These are phyloP conservation scores for Boletus rubescentipes DNA, from an alignment of 768 basidiomycete species.

Conservation along the genomic window DNA sequence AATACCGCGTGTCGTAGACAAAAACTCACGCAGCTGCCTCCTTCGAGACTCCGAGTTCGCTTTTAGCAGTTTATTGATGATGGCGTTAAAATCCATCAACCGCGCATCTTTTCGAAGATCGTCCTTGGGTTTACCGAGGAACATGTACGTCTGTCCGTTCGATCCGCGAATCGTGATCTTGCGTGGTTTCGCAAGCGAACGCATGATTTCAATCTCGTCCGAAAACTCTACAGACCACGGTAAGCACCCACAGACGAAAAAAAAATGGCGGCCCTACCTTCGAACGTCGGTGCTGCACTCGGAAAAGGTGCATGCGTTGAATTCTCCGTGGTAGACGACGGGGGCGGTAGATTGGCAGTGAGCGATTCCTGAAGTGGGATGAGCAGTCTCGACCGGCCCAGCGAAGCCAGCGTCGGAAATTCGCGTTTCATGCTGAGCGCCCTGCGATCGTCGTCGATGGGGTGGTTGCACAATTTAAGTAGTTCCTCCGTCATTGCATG, in stretches of 20 bases:
- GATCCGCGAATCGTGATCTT: constrained; percentile 84
- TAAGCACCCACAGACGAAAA: background rate
- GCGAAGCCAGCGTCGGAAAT: constrained; percentile 51
- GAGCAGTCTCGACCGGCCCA: constrained; percentile 69
- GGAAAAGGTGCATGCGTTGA: constrained; percentile 83
- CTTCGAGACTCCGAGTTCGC: constrained; percentile 90
- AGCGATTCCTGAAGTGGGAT: constrained; percentile 93
- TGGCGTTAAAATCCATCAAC: constrained; percentile 96
- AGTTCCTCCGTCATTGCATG: constrained; percentile 67
- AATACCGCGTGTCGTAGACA: background rate
- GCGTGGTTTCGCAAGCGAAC: constrained; percentile 85
- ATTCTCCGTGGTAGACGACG: constrained; percentile 46
- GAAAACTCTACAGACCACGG: constrained; percentile 52
- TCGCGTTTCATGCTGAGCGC: constrained; percentile 46
- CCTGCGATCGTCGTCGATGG: constrained; percentile 39
- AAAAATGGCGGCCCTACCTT: constrained; percentile 37
- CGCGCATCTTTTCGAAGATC: constrained; percentile 96
- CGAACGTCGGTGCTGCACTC: constrained; percentile 68
- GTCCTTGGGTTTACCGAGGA: constrained; percentile 96
- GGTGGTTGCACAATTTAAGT: constrained; percentile 61
- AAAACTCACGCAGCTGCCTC: constrained; percentile 77
- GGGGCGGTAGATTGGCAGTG: constrained; percentile 83
- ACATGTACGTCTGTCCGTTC: constrained; percentile 83
- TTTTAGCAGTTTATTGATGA: constrained; percentile 95
- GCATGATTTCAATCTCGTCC: constrained; percentile 90